A percentile compares a stretch with the other conserved stretches of the same genome.
Conservation (phyloP, 495 filamentous ascomycete genomes). For the Hypoxylon cercidicola region DNA sequence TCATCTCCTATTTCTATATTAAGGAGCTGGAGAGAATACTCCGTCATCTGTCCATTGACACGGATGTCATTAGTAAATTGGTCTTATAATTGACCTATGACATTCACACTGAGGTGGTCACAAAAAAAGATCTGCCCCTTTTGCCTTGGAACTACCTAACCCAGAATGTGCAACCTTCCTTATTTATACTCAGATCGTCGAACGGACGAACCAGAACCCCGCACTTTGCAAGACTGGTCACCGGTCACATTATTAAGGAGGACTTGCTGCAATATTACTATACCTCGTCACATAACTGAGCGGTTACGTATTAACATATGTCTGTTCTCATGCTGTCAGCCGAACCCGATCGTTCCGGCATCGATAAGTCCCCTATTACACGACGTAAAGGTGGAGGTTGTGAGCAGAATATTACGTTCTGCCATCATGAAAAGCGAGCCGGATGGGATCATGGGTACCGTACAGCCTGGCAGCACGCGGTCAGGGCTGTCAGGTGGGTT, state of each 20-base stretch:
- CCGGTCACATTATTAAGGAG: slow-evolving; percentile 21
- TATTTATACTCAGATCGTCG: slow-evolving; percentile 24
- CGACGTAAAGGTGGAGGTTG: neutral
- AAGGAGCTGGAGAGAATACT: neutral
- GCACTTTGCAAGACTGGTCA: slow-evolving; percentile 6
- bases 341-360: slow-evolving; percentile 17
- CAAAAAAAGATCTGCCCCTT: neutral
- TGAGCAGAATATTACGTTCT: neutral
- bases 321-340: slow-evolving; percentile 3
- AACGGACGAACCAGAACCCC: slow-evolving; percentile 31
- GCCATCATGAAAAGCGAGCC: slow-evolving; percentile 1
- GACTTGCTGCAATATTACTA: slow-evolving; percentile 13
- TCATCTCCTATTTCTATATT: neutral
- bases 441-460: too few relatives aligned
- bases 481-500: slow-evolving; percentile 1
- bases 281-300: slow-evolving; percentile 19
- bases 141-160: slow-evolving; percentile 15
- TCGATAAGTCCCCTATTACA: slow-evolving; percentile 3
- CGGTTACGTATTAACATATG: slow-evolving; percentile 13
- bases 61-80: neutral
- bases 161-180: slow-evolving; percentile 31
- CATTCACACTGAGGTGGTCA: neutral
- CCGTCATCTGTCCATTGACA: neutral
- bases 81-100: slow-evolving; percentile 13
- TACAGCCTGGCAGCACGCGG: slow-evolving; percentile 1